Evolutionary conservation across 345 rosid genomes (phyloP), one percentile per base, ranked within the genome.

Genomic region (Aethionema arabicum): DNA sequence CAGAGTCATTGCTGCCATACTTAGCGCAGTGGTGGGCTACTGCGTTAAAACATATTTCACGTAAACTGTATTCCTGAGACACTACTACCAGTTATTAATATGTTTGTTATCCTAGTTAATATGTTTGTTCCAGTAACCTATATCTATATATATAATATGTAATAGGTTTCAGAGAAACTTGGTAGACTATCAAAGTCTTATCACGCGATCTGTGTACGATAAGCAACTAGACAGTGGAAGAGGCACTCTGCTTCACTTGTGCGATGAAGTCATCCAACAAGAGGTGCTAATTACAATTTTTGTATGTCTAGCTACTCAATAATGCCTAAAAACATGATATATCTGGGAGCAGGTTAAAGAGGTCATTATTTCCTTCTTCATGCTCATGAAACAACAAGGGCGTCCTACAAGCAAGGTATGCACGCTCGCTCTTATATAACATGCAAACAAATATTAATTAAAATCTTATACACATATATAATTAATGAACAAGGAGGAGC

Each of bases 211-310:
- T 15, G 78, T 84, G 70, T 88, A 82, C 56, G 89, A 90, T 62
- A 90, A 83, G 72, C 97, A 87, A 45, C 69, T 90, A 30, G 95
- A 90, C 56, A 87, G 93, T 66, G 97, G 93, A 72, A 83, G 72
- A 73, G 92, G 95, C 11, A 85, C 93, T 51, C 87, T 87, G 66
- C 90, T 90, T 64, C 95, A 87, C 75, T 66, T 85, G 55, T 90
- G 93, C 45, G 97, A 90, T 15, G 87, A 87, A 31, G 88, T 82
- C 61, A 79, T 83, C 40, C 88, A 80, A 69, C 86, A 83, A 67
- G 85, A 85, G 79, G 86, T 70, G 14, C 68, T 48, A 5, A 69
- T 5, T 54, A 15, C 3, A 51, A 12, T 43, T n/a, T 6, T 30
- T 14, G 37, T 32, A 7, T 52, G 40, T 21, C 29, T 0, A n/a